Percentiles rank a stretch among this genome's conserved stretches.
These are phyloP conservation scores for Polymyxa betae DNA, from an alignment of 208 protist genomes.

Conservation along the genomic window DNA sequence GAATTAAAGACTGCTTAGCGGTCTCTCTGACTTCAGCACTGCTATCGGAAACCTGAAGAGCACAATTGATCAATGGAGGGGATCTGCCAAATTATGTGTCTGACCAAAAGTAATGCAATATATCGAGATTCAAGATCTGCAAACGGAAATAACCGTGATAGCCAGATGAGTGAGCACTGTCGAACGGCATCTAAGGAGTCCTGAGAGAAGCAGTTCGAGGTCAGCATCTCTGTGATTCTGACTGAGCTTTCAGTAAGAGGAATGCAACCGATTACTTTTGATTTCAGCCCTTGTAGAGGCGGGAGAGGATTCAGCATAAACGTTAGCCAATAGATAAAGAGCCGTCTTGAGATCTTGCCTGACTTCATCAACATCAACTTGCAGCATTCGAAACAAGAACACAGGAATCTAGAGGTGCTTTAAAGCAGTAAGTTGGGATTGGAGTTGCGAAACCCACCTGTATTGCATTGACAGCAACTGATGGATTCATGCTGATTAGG, in stretches of 20 bases:
- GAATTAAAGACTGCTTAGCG: not conserved
- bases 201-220: not conserved
- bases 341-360: not conserved
- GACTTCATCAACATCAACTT: not conserved
- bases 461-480: not conserved
- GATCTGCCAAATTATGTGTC: not conserved
- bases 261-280: not conserved
- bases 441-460: not conserved
- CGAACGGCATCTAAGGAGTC: not conserved
- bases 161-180: not conserved
- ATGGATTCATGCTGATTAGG: not conserved
- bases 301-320: not conserved
- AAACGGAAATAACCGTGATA: not conserved
- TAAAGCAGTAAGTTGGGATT: not conserved
- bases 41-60: not conserved
- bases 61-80: too few relatives aligned
- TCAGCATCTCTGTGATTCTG: too few relatives aligned
- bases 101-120: not conserved
- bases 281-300: not conserved
- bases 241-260: not conserved
- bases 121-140: not conserved
- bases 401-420: not conserved
- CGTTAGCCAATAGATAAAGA: not conserved
- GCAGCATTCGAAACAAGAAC: not conserved
- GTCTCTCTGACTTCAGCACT: not conserved